Evolutionary conservation across 1,284 basidiomycete genomes (phyloP).

Genomic region (Sphagnurus paluster): DNA sequence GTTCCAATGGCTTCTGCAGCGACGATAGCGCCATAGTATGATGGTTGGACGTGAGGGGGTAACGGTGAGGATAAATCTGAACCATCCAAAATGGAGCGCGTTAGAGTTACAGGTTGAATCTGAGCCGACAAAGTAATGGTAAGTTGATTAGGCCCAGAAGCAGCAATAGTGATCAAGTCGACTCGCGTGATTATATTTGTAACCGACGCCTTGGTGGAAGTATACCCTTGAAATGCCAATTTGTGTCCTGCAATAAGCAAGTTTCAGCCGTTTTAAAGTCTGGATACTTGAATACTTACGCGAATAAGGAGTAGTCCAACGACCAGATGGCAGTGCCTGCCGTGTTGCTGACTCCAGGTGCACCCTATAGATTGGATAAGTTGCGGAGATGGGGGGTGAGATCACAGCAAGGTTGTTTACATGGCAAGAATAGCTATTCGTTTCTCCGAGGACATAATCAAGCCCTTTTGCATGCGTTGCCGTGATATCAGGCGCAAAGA

Average conservation of each 20-base stretch:
- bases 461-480: conserved; percentile 47
- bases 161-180: not conserved
- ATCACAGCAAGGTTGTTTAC: conserved; percentile 27
- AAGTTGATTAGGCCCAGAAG: no score
- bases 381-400: not conserved
- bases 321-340: conserved; percentile 72
- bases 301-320: conserved; percentile 62
- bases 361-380: conserved; percentile 37
- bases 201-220: conserved; percentile 51
- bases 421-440: conserved; percentile 52
- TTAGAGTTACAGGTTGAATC: conserved; percentile 60
- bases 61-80: conserved; percentile 44
- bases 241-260: conserved; percentile 28
- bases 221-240: conserved; percentile 39
- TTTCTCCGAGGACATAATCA: conserved; percentile 62
- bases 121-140: conserved; percentile 24
- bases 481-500: conserved; percentile 52
- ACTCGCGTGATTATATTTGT: conserved; percentile 46
- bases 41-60: conserved; percentile 56
- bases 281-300: conserved; percentile 26
- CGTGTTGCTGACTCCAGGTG: conserved; percentile 66
- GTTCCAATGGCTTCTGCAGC: conserved; percentile 39
- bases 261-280: not conserved
- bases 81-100: conserved; percentile 52
- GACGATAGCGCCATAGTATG: conserved; percentile 60